Base-by-base conservation (phyloP, 768 basidiomycete genomes). In the Rickenella mellea region DNA sequence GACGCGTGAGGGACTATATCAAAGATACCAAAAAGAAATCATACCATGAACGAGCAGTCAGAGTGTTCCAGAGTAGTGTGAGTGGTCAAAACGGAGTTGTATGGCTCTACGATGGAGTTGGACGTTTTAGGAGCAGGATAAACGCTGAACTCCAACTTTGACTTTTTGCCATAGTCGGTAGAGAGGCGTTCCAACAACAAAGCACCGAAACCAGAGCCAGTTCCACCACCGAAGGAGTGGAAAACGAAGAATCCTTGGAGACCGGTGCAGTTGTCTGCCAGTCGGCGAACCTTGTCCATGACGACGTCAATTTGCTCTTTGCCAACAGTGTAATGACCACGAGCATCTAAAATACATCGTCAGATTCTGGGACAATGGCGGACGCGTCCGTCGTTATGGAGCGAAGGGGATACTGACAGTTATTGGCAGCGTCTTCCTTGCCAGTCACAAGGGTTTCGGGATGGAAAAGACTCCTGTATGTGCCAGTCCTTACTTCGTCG, bases 221-320 rank as follows among this genome's bases (percentile, higher is more conserved):
- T 98, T 65, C 96, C 96, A 60, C 96, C 96, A 61, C 96, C 96
- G 61, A 99, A 98, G 15, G 96, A 98, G 71, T 98, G 96, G 80
- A 98, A 98, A 58, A 98, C 89, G 60, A 98, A 98, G 80, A 99
- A 99, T 56, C 96, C 96, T 68, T 99, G 96, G 33, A 99, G 81
- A 60, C 96, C 96, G 39, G 80, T 78, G 70, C 94, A 98, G 69
- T 96, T 96, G 68, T 99, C 96, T 40, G 93, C 89, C 48, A 99
- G 80, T 52, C 89, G 85, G 61, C 96, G 88, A 52, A 98, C 71
- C 65, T 89, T 93, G 68, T 99, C 96, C 80, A 97, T 87, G 42
- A 96, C 93, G 33, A 76, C 76, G 68, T 99, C 96, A 48, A 99
- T 91, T 58, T 91, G 80, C 64, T 98, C 96, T 68, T 98, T 99